Conservation (phyloP, 2,329 filamentous ascomycete genomes). For the Aureobasidium melanogenum region DNA sequence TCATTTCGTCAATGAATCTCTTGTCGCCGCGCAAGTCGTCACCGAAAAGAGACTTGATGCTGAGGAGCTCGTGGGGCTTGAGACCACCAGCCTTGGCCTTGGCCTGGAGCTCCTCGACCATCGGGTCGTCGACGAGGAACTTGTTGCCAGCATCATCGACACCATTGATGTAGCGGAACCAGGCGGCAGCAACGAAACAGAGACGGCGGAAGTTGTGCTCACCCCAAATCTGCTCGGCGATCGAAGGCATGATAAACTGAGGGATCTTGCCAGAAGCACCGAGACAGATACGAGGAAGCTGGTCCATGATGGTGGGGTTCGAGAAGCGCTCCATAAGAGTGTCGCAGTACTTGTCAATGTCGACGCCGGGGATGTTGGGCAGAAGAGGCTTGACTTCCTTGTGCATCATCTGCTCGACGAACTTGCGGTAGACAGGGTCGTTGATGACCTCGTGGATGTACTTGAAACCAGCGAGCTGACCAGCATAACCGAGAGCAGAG, state of each 20-base stretch:
- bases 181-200: conserved; percentile 40
- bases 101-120: conserved; percentile 40
- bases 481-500: conserved; percentile 44
- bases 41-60: conserved; percentile 41
- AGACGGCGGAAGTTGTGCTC: conserved; percentile 35
- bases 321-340: conserved; percentile 47
- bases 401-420: conserved; percentile 48
- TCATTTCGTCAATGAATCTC: conserved; percentile 40
- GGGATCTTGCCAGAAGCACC: conserved; percentile 48
- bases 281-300: conserved; percentile 44
- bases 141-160: conserved; percentile 39
- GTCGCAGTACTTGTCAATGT: conserved; percentile 45
- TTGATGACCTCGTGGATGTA: conserved; percentile 48
- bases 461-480: conserved; percentile 43
- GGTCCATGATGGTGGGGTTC: conserved; percentile 49
- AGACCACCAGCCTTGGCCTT: conserved; percentile 37
- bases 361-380: conserved; percentile 41
- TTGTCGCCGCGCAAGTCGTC: conserved; percentile 42
- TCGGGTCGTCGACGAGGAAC: conserved; percentile 39
- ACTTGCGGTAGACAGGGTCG: conserved; percentile 39
- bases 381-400: conserved; percentile 45
- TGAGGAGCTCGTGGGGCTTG: conserved; percentile 36
- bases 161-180: conserved; percentile 46
- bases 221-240: conserved; percentile 40
- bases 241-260: conserved; percentile 42